A percentile compares a stretch with the other conserved stretches of the same genome.
phyloP scores from a whole-genome alignment of 768 basidiomycete genomes.

The Leccinum sublutescens region DNA sequence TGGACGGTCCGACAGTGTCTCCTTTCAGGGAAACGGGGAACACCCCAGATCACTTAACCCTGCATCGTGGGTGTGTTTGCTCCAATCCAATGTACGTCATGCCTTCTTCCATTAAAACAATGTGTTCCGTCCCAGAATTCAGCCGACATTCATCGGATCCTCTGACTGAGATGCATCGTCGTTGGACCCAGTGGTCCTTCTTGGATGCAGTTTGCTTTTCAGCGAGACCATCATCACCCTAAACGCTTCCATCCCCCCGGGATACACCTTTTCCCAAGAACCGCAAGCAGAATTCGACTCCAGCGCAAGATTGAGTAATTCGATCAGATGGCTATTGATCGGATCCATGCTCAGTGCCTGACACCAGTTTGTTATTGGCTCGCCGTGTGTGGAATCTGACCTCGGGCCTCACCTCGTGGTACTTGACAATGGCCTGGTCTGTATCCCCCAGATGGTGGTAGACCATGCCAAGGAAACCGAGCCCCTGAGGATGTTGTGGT shows the following conservation, averaged over 20 bases:
- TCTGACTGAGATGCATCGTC: constrained; percentile 21
- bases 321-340: constrained; percentile 77
- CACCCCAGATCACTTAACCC: constrained; percentile 31
- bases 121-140: constrained; percentile 21
- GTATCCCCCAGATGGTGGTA: constrained; percentile 71
- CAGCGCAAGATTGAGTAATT: constrained; percentile 78
- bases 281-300: constrained; percentile 44
- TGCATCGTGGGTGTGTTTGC: constrained; percentile 21
- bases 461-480: constrained; percentile 88
- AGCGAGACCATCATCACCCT: constrained; percentile 32
- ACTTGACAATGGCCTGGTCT: constrained; percentile 82
- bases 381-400: neutral
- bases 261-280: constrained; percentile 34
- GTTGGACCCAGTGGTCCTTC: constrained; percentile 17
- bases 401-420: constrained; percentile 73
- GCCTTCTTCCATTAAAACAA: constrained; percentile 24
- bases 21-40: constrained; percentile 9
- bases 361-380: constrained; percentile 1
- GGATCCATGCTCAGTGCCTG: constrained; percentile 81
- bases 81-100: constrained; percentile 20
- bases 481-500: constrained; percentile 75
- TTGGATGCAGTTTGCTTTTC: constrained; percentile 29
- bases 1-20: neutral
- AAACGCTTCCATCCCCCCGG: constrained; percentile 35
- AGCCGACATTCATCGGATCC: constrained; percentile 34